These are phyloP conservation scores for Sambucus nigra DNA, from an alignment of 129 eudicot genomes.

Conservation along the genomic window DNA sequence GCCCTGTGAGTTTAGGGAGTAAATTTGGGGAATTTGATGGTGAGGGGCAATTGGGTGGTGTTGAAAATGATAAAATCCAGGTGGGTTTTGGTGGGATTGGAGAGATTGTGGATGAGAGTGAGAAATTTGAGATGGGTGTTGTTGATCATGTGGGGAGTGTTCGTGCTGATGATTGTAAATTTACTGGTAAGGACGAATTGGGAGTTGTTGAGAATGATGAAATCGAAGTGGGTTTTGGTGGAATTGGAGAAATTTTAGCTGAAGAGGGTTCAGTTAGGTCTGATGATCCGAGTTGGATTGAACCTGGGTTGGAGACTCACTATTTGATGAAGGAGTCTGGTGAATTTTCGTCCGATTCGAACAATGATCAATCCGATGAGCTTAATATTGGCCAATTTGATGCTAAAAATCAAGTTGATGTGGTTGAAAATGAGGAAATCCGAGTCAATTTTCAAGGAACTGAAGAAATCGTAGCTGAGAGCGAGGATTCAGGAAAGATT, in stretches of 20 bases:
- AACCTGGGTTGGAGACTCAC: too few relatives aligned
- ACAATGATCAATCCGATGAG: too few relatives aligned
- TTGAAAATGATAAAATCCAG: slow-evolving; percentile 9
- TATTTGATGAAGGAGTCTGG: too few relatives aligned
- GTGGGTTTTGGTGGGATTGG: slow-evolving; percentile 14
- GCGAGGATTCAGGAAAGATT: slow-evolving; percentile 8
- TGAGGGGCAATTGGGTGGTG: slow-evolving; percentile 18
- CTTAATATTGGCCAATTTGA: too few relatives aligned
- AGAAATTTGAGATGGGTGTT: not conserved
- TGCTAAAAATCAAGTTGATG: not conserved
- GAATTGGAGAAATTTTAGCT: not conserved
- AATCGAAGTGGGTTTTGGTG: not conserved
- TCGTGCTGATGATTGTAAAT: not conserved
- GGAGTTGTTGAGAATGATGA: not conserved
- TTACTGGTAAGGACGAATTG: not conserved
- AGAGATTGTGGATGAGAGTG: slow-evolving; percentile 9
- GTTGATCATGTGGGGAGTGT: not conserved
- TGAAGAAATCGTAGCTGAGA: not conserved
- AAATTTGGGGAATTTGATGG: slow-evolving; percentile 23
- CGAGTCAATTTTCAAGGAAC: not conserved
- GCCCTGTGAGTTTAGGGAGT: slow-evolving; percentile 33
- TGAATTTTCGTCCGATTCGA: too few relatives aligned
- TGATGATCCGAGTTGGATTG: too few relatives aligned
- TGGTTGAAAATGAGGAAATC: not conserved
- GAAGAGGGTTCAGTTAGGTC: too few relatives aligned